phyloP scores from a whole-genome alignment of 2,329 filamentous ascomycete genomes.

The Fusarium dlaminii region DNA sequence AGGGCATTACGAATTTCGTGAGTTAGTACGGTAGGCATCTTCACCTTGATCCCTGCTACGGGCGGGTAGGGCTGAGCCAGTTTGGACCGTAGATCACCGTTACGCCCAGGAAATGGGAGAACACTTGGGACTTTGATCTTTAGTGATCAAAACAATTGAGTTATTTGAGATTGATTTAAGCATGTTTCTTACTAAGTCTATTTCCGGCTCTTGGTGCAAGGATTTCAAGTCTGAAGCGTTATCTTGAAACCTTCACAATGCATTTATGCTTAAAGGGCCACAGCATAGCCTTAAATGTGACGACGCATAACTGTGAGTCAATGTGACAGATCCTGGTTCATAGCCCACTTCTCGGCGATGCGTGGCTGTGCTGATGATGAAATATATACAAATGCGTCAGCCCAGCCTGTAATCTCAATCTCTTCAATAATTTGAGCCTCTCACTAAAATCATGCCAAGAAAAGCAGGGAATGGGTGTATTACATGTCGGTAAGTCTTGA shows the following conservation, averaged over 20 bases:
- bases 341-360: not conserved
- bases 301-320: not conserved
- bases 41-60: not conserved
- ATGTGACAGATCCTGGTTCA: not conserved
- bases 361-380: constrained; percentile 22
- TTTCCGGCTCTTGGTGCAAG: too few relatives aligned
- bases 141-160: too few relatives aligned
- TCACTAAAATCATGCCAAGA: constrained; percentile 22
- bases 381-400: not conserved
- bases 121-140: not conserved
- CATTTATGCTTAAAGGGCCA: not conserved
- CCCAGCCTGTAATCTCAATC: not conserved
- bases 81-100: not conserved
- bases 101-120: not conserved
- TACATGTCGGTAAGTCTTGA: constrained; percentile 37
- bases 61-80: not conserved
- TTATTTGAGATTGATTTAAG: not conserved
- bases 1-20: not conserved
- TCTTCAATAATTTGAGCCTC: not conserved
- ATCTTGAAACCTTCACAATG: not conserved
- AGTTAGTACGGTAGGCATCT: not conserved
- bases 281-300: not conserved
- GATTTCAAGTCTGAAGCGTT: not conserved
- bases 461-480: constrained; percentile 41
- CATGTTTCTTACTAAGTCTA: too few relatives aligned